These are phyloP conservation scores for Infundibulicybe gibba DNA, from an alignment of 768 basidiomycete species.

Conservation along the genomic window DNA sequence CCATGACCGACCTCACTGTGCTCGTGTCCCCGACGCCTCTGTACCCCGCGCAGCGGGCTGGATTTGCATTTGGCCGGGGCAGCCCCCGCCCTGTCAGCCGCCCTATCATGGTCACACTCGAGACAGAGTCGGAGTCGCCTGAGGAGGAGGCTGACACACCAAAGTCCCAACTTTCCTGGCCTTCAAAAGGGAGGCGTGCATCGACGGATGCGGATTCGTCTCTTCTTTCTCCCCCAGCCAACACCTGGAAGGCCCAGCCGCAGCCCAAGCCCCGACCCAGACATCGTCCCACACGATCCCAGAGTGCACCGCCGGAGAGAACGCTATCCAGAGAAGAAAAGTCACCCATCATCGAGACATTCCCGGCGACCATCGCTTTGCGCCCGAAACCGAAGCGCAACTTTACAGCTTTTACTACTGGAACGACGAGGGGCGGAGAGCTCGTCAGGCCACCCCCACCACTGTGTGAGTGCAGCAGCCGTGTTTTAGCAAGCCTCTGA, in stretches of 20 bases:
- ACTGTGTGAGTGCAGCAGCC: constrained; percentile 44
- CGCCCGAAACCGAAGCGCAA: constrained; percentile 20
- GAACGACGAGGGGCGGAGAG: constrained; percentile 37
- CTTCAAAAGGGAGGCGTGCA: background rate
- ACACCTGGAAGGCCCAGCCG: constrained; percentile 38
- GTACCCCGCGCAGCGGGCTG: constrained; percentile 26
- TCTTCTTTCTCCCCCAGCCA: constrained; percentile 44
- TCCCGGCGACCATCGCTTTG: constrained; percentile 6
- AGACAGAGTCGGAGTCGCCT: constrained; percentile 23
- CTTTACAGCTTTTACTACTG: constrained; percentile 22
- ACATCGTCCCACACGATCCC: constrained; percentile 44
- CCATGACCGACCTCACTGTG: constrained; percentile 51
- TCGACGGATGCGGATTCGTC: constrained; percentile 20
- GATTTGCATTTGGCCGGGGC: constrained; percentile 29
- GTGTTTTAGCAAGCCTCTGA: background rate
- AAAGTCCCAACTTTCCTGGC: constrained; percentile 5
- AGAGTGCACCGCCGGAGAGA: constrained; percentile 42
- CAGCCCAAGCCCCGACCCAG: constrained; percentile 12
- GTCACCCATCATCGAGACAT: constrained; percentile 5
- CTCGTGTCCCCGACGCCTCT: constrained; percentile 45
- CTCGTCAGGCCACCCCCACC: constrained; percentile 60
- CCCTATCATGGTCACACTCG: constrained; percentile 42
- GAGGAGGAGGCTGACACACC: constrained; percentile 10
- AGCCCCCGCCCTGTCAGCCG: constrained; percentile 18
- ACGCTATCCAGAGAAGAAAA: constrained; percentile 9